These are phyloP conservation scores for Martiniozyma asiatica DNA, from an alignment of 1,139 yeast genomes.

Conservation along the genomic window DNA sequence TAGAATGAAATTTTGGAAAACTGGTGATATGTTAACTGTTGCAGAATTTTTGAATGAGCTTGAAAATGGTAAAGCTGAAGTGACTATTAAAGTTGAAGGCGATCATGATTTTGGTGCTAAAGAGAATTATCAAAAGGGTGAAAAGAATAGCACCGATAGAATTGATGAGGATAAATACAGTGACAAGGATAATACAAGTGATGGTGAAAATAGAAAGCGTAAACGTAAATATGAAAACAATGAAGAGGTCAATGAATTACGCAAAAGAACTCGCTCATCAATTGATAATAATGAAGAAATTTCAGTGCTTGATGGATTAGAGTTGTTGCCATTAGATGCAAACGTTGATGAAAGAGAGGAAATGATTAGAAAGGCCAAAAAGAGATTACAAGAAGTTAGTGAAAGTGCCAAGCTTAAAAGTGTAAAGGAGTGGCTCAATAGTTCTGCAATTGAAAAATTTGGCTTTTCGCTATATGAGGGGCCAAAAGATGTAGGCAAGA, in stretches of 20 bases:
- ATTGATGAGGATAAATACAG: no score
- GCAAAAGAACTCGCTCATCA: no score
- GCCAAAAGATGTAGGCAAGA: no score
- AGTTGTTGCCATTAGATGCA: no score
- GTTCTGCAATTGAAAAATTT: constrained; percentile 37
- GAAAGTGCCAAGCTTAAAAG: neutral
- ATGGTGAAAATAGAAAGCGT: no score
- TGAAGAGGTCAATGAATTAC: constrained; percentile 4
- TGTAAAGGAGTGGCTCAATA: constrained; percentile 52
- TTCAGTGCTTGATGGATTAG: no score
- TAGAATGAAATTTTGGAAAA: constrained; percentile 23
- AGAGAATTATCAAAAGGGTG: constrained; percentile 14
- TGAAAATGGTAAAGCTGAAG: constrained; percentile 20
- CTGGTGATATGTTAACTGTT: constrained; percentile 42
- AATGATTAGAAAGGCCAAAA: no score
- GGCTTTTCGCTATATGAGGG: constrained; percentile 51
- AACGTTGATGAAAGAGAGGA: no score
- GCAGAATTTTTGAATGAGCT: constrained; percentile 32
- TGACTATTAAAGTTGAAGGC: constrained; percentile 20
- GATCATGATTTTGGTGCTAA: constrained; percentile 13
- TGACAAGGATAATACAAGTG: no score
- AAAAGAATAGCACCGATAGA: constrained; percentile 10
- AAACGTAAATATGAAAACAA: constrained; percentile 5
- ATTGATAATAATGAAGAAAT: no score
- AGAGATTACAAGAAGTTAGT: no score